Conservation (phyloP, 495 filamentous ascomycete species). For the Aspergillus biplanus region DNA sequence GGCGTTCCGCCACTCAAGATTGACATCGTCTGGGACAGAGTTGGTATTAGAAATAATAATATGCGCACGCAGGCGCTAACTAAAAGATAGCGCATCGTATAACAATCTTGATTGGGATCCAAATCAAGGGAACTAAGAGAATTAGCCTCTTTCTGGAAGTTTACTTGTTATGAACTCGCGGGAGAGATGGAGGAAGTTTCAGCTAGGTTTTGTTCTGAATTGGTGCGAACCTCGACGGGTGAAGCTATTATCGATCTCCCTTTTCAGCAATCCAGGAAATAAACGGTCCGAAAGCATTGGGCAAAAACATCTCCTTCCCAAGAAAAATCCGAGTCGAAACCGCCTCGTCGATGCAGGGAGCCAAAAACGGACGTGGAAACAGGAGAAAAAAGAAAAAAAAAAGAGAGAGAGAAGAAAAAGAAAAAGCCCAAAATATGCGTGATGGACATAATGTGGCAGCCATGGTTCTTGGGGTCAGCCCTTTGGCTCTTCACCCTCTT, state of each 20-base stretch:
- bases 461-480: slow-evolving; percentile 12
- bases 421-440: slow-evolving; percentile 21
- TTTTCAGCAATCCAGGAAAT: slow-evolving; percentile 6
- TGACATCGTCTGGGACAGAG: neutral
- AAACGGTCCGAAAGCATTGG: slow-evolving; percentile 3
- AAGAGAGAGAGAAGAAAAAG: slow-evolving; percentile 18
- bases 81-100: slow-evolving; percentile 3
- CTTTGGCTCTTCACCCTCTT: slow-evolving; percentile 10
- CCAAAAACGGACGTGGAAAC: slow-evolving; percentile 15
- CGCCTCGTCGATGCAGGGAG: slow-evolving; percentile 10
- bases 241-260: slow-evolving; percentile 16
- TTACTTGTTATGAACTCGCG: slow-evolving; percentile 17
- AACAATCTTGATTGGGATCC: slow-evolving; percentile 2
- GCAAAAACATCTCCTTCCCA: slow-evolving; percentile 5
- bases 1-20: slow-evolving; percentile 6
- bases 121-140: slow-evolving; percentile 8
- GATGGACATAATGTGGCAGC: slow-evolving; percentile 24
- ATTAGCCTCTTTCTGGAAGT: slow-evolving; percentile 27
- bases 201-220: slow-evolving; percentile 17
- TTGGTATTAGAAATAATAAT: slow-evolving; percentile 1
- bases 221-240: slow-evolving; percentile 5
- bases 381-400: slow-evolving; percentile 14
- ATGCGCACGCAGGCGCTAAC: neutral
- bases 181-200: slow-evolving; percentile 19
- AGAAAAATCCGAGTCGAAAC: slow-evolving; percentile 11